These are phyloP conservation scores for Barnettozyma californica DNA, from an alignment of 805 yeast species.

Conservation along the genomic window DNA sequence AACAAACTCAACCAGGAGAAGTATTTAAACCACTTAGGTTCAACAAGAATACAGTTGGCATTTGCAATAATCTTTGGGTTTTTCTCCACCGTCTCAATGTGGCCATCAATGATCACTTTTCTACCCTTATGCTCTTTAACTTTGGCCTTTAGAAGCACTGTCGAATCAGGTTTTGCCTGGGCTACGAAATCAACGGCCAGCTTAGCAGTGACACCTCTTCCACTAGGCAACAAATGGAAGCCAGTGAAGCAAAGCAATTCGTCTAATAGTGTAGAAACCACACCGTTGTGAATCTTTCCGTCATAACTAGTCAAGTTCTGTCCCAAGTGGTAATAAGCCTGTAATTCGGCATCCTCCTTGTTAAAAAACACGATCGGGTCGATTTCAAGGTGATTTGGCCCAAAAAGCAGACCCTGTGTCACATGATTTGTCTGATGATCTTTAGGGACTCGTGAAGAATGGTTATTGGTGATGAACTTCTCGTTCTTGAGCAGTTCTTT, in stretches of 20 bases:
- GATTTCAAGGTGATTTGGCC: slow-evolving; percentile 60
- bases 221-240: slow-evolving; percentile 71
- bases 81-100: slow-evolving; percentile 45
- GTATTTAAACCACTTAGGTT: slow-evolving; percentile 84
- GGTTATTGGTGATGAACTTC: slow-evolving; percentile 24
- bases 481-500: slow-evolving; percentile 20
- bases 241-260: slow-evolving; percentile 86
- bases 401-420: slow-evolving; percentile 65
- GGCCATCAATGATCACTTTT: slow-evolving; percentile 74
- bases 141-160: slow-evolving; percentile 61
- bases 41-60: slow-evolving; percentile 70
- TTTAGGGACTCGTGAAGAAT: slow-evolving; percentile 46
- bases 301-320: slow-evolving; percentile 56
- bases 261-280: slow-evolving; percentile 73
- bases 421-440: slow-evolving; percentile 61
- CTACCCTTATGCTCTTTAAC: slow-evolving; percentile 69
- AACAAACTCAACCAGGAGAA: slow-evolving; percentile 48
- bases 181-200: slow-evolving; percentile 53
- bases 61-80: slow-evolving; percentile 43
- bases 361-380: slow-evolving; percentile 69
- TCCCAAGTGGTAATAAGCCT: slow-evolving; percentile 71
- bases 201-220: slow-evolving; percentile 85
- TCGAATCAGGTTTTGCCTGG: slow-evolving; percentile 49
- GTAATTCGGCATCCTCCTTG: slow-evolving; percentile 44
- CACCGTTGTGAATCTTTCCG: slow-evolving; percentile 77